phyloP scores from a whole-genome alignment of 1,284 basidiomycete genomes.

The Ceratorhiza oryzae-sativae region DNA sequence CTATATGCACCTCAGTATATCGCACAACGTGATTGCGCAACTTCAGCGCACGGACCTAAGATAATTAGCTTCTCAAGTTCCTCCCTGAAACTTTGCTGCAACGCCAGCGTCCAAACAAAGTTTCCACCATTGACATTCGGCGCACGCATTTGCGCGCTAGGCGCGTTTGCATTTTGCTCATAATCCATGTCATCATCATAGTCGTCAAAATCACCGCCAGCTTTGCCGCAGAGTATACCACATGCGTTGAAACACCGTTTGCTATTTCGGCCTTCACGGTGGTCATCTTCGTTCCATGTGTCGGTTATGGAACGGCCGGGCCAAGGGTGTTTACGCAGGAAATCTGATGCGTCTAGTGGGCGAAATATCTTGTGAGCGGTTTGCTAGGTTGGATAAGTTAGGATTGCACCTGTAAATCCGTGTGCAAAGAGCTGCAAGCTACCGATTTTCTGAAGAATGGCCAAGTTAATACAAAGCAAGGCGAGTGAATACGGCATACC shows the following conservation, averaged over 20 bases:
- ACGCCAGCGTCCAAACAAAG: constrained; percentile 80
- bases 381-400: background rate
- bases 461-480: background rate
- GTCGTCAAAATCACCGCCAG: constrained; percentile 74
- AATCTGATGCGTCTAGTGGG: constrained; percentile 80
- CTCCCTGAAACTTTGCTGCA: constrained; percentile 82
- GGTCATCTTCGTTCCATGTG: constrained; percentile 81
- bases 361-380: background rate
- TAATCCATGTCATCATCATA: constrained; percentile 45
- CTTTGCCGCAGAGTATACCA: constrained; percentile 79
- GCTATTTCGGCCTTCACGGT: constrained; percentile 64
- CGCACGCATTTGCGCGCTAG: constrained; percentile 57
- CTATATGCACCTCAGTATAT: constrained; percentile 51
- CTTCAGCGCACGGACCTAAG: constrained; percentile 59
- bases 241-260: constrained; percentile 71
- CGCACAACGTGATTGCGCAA: background rate
- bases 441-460: constrained; percentile 75
- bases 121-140: background rate
- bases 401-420: constrained; percentile 71
- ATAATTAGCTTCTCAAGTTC: constrained; percentile 91
- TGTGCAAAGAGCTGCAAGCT: constrained; percentile 89
- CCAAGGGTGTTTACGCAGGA: constrained; percentile 85
- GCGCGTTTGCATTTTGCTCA: constrained; percentile 59
- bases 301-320: constrained; percentile 84
- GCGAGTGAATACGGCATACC: background rate